Base-by-base conservation (phyloP, 208 protist species). In the Wallacemonas sp. region DNA sequence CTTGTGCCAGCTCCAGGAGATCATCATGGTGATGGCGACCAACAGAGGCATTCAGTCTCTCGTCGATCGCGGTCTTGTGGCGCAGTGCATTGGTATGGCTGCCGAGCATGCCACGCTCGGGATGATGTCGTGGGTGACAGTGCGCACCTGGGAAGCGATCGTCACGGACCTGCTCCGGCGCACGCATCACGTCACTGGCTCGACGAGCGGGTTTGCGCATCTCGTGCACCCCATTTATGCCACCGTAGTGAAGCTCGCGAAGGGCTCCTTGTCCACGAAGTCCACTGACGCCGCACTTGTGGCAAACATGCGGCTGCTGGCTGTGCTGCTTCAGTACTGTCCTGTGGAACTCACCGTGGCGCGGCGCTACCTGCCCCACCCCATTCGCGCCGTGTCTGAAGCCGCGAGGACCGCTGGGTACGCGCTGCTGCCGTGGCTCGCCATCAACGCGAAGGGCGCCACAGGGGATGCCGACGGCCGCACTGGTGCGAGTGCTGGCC, bases 351-450 rank as follows among this genome's bases (percentile, higher is more conserved):
- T 89, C 19, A 68, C 69, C 33, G 75, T 63, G n/a, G 39, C 80
- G 21, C 67, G 61, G 19, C 51, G 61, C 3, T 64, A 86, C 27
- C 75, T 94, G 51, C 88, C 88, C 1, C 84, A 89, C 45, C 79
- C 80, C 11, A 39, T 75, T 0, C 75, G 75, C 56, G 79, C 74
- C 44, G 22, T 64, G 3, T 77, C 80, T 11, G 34, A 82, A 22
- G 67, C 75, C 11, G 62, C 62, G 6, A 75, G 88, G 3, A 45
- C 86, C 19, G 56, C 70, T 14, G 83, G 75, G 3, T 72, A 90
- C 33, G 59, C 66, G 15, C 27, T 79, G 15, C 33, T 88, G 41
- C 84, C 80, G 4, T 28, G 30, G 31, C 12, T 58, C 17, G 51
- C 51, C 28, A n/a, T 58, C 51, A 58, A 58, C 51, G 51, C 51